Conservation (phyloP, 2,329 filamentous ascomycete species). For the Clarireedia sp. region DNA sequence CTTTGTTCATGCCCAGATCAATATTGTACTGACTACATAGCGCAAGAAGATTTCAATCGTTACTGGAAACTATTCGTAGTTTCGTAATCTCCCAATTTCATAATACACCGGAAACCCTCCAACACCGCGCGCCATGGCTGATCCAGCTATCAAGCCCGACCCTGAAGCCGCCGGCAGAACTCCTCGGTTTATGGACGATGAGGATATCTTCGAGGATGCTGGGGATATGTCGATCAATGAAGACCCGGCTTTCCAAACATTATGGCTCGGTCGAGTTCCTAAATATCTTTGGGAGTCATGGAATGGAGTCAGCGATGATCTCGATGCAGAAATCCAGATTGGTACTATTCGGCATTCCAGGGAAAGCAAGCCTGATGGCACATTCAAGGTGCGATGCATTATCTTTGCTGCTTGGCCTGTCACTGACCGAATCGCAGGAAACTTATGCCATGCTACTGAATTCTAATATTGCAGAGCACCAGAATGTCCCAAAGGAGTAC, state of each 20-base stretch:
- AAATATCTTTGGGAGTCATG: constrained; percentile 76
- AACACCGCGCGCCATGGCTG: constrained; percentile 22
- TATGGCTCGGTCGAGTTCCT: constrained; percentile 72
- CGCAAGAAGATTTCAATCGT: too few relatives aligned
- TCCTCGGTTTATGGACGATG: constrained; percentile 43
- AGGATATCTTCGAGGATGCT: constrained; percentile 63
- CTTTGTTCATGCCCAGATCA: too few relatives aligned
- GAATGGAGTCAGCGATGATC: constrained; percentile 53
- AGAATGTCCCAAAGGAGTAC: constrained; percentile 80
- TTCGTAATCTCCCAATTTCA: not conserved
- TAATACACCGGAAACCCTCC: not conserved
- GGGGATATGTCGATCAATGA: constrained; percentile 53
- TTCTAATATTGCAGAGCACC: constrained; percentile 57
- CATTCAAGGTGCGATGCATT: constrained; percentile 32
- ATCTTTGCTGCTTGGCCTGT: not conserved
- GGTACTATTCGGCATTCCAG: constrained; percentile 56
- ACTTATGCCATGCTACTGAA: constrained; percentile 60
- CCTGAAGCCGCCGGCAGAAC: constrained; percentile 36
- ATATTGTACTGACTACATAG: too few relatives aligned
- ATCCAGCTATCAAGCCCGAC: constrained; percentile 41
- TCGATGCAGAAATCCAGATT: constrained; percentile 74
- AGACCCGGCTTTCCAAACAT: constrained; percentile 31
- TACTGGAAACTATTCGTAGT: too few relatives aligned
- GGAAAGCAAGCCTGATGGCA: constrained; percentile 41
- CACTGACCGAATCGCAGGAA: constrained; percentile 27